Evolutionary conservation across 495 filamentous ascomycete species (phyloP), one percentile per base, ranked within the genome.

Genomic region (Penicillium longicatenatum): DNA sequence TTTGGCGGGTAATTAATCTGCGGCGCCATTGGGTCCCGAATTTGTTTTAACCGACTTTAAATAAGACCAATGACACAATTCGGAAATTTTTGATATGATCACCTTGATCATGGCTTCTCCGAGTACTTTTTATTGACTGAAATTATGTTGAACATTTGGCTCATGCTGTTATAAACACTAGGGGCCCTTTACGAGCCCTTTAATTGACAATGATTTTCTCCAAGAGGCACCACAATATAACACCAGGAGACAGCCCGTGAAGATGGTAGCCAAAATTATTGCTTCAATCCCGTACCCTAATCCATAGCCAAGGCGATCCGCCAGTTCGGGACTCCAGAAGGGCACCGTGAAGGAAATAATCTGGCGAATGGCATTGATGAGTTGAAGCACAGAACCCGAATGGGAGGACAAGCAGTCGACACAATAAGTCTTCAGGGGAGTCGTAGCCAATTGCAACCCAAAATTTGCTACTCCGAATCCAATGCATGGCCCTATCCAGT

Each of bases 401-500:
- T 39, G 30, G 3, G 48, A 14, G 14, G 26, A 14, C 1, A 51
- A 30, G 22, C 48, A 51, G n/a, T 51, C 48, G 19, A 51, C 48
- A 51, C 48, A 19, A 19, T 51, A 51, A 20, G 48, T 51, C 31
- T 51, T 51, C n/a, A 51, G 19, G 1, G 48, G 48, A 22, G 26
- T 51, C 8, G 48, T 51, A n/a, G 39, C 20, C 19, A 51, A 0
- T 29, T 51, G 48, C 17, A 51, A 35, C 19, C 48, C 48, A 37
- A 51, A 51, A n/a, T 33, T 51, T 39, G 26, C 48, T 6, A 51
- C 30, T 20, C 22, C 48, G 9, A 37, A 33, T 8, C 48, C 30
- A 24, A 37, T 31, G 30, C 48, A 51, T 35, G 48, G 48, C n/a
- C 48, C 30, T 7, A 51, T 51, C 48, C 48, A 51, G 22, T 51